phyloP scores from a whole-genome alignment of 108 stramenopile genomes.

The Cyclotella distinguenda region DNA sequence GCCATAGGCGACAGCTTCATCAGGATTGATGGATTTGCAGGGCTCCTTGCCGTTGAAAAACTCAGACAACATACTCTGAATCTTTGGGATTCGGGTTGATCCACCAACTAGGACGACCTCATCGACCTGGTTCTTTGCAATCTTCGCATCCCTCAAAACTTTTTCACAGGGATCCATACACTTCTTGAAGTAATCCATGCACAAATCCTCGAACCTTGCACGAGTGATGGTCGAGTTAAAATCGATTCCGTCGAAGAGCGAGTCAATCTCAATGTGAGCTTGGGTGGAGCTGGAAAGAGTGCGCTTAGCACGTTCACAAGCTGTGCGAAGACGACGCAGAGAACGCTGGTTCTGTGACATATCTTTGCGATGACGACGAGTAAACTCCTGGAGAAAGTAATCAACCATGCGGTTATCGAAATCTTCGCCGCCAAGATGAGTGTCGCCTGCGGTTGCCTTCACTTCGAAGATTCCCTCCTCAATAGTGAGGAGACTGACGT shows the following conservation, averaged over 20 bases:
- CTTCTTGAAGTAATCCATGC: slow-evolving; percentile 99
- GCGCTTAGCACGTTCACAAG: slow-evolving; percentile 99
- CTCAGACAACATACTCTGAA: slow-evolving; percentile 90
- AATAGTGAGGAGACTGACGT: slow-evolving; percentile 97
- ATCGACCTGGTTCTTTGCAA: slow-evolving; percentile 93
- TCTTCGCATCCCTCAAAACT: slow-evolving; percentile 96
- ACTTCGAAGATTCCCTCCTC: slow-evolving; percentile 99
- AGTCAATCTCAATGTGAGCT: slow-evolving; percentile 99
- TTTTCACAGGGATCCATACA: slow-evolving; percentile 98
- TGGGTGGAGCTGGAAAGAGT: slow-evolving; percentile 98
- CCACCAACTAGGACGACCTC: slow-evolving; percentile 98
- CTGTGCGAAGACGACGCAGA: slow-evolving; percentile 98
- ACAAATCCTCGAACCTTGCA: slow-evolving; percentile 93
- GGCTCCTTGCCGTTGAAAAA: slow-evolving; percentile 99
- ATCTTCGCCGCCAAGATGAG: slow-evolving; percentile 99
- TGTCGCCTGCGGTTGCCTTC: slow-evolving; percentile 99
- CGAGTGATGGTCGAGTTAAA: slow-evolving; percentile 99
- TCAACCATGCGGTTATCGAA: slow-evolving; percentile 98
- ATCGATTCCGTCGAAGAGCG: slow-evolving; percentile 98
- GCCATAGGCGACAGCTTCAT: slow-evolving; percentile 96
- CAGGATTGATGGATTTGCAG: slow-evolving; percentile 97
- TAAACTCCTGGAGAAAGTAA: slow-evolving; percentile 96
- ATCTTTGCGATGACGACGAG: slow-evolving; percentile 91
- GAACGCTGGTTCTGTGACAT: slow-evolving; percentile 93
- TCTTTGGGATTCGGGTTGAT: slow-evolving; percentile 98